phyloP scores from a whole-genome alignment of 495 filamentous ascomycete species.

The Ramalina peruviana region DNA sequence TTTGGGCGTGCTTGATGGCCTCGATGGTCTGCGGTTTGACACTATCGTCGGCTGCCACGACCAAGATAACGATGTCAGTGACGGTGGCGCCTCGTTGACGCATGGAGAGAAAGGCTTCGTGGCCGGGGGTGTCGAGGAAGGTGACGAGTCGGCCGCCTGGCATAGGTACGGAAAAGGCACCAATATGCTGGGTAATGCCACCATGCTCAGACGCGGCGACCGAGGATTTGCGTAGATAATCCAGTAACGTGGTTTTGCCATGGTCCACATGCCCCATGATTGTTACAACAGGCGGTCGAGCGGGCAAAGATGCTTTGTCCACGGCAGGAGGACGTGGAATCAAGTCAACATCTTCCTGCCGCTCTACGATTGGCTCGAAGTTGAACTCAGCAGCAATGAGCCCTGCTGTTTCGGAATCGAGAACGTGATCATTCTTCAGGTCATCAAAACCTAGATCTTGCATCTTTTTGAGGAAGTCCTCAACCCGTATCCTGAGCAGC shows the following conservation, averaged over 20 bases:
- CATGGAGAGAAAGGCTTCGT: conserved; percentile 93
- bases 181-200: conserved; percentile 98
- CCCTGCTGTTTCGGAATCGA: conserved; percentile 81
- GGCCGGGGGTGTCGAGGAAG: conserved; percentile 94
- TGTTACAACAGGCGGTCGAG: conserved; percentile 84
- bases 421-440: conserved; percentile 60
- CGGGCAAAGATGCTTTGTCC: conserved; percentile 55
- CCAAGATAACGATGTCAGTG: conserved; percentile 91
- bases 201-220: conserved; percentile 85
- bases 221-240: conserved; percentile 86
- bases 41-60: conserved; percentile 93
- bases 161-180: conserved; percentile 89
- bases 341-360: conserved; percentile 52
- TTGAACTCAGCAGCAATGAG: conserved; percentile 87
- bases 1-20: conserved; percentile 84
- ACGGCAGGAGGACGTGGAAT: conserved; percentile 51
- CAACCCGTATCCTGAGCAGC: conserved; percentile 54
- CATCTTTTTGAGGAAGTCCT: conserved; percentile 63
- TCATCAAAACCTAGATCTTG: conserved; percentile 74
- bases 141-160: conserved; percentile 78
- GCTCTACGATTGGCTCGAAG: conserved; percentile 77
- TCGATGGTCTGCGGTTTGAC: conserved; percentile 97
- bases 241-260: conserved; percentile 92
- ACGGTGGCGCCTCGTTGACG: conserved; percentile 88
- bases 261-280: conserved; percentile 99